Base-by-base conservation (phyloP, 805 yeast species). In the Candida broadrunensis region DNA sequence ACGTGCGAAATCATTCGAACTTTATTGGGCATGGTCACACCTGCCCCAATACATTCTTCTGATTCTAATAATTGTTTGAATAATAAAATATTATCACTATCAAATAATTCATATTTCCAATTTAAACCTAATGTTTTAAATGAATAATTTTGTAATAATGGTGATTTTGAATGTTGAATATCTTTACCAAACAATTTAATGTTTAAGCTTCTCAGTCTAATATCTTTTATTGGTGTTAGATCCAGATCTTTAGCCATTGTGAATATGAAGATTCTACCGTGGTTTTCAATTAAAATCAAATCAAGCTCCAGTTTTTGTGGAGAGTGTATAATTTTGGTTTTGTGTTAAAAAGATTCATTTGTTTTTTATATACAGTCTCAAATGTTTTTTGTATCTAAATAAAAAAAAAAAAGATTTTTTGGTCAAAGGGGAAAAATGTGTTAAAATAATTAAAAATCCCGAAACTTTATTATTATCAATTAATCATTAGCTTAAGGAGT, bases 21-120 rank as follows among this genome's bases (percentile, higher is more conserved):
- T 39, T 61, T 60, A 38, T 62, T 54, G 2, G 66, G 67, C 61
- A 61, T 56, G 8, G 67, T 61, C 14, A 61, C 56, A 2, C 63
- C 67, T 19, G 60, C 49, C 5, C 63, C 65, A 20, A 58, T 50
- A 32, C 49, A 39, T 6, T 43, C 27, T 2, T 47, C 43, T 3
- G 33, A 25, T 2, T 35, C 21, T 13, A 52, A 39, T 16, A 34
- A 36, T 24, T 48, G 31, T 35, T 51, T 47, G 36, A 60, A 57
- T 16, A 29, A 47, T 4, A 19, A 41, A 16, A 51, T 45, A 32
- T 61, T 55, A 14, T 44, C 44, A 19, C 59, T 54, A 32, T 61
- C 63, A 20, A 46, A 45, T 11, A 50, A 36, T 40, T 50, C 51
- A 39, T 61, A 62, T 24, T 33, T 45, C 54, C 61, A 60, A 17